phyloP scores from a whole-genome alignment of 2,329 filamentous ascomycete genomes.

The Aureobasidium sp. region DNA sequence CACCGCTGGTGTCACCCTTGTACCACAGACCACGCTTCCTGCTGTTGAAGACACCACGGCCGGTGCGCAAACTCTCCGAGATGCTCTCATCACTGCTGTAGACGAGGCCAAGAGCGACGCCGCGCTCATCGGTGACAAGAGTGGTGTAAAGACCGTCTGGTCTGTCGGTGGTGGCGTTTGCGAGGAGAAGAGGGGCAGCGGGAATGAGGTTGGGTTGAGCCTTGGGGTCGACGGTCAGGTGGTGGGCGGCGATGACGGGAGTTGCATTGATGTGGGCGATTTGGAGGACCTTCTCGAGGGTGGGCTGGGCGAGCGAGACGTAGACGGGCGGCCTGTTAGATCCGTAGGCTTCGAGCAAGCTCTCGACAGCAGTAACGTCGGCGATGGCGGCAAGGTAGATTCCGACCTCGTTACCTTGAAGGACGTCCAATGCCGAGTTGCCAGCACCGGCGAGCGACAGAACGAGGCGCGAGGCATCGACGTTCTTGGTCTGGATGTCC shows the following conservation, averaged over 20 bases:
- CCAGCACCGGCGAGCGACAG: conserved; percentile 41
- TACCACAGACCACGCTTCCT: conserved; percentile 93
- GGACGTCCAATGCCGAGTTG: conserved; percentile 32
- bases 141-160: conserved; percentile 80
- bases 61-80: conserved; percentile 72
- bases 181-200: conserved; percentile 62
- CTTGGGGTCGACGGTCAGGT: conserved; percentile 57
- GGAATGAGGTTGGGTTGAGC: conserved; percentile 53
- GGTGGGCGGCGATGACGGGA: conserved; percentile 64
- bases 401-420: conserved; percentile 34
- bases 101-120: conserved; percentile 76
- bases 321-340: conserved; percentile 42
- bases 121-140: conserved; percentile 81
- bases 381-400: conserved; percentile 34
- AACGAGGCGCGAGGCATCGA: conserved; percentile 50
- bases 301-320: conserved; percentile 37
- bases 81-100: conserved; percentile 93
- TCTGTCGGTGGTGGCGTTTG: conserved; percentile 71
- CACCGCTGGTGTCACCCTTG: conserved; percentile 90
- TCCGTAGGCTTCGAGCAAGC: conserved; percentile 43
- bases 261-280: conserved; percentile 44
- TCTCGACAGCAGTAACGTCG: conserved; percentile 33
- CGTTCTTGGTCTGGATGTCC: conserved; percentile 43
- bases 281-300: conserved; percentile 31
- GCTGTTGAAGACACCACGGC: conserved; percentile 86